Base-by-base conservation (phyloP, 1,284 basidiomycete species). In the Calocybe gambosa region DNA sequence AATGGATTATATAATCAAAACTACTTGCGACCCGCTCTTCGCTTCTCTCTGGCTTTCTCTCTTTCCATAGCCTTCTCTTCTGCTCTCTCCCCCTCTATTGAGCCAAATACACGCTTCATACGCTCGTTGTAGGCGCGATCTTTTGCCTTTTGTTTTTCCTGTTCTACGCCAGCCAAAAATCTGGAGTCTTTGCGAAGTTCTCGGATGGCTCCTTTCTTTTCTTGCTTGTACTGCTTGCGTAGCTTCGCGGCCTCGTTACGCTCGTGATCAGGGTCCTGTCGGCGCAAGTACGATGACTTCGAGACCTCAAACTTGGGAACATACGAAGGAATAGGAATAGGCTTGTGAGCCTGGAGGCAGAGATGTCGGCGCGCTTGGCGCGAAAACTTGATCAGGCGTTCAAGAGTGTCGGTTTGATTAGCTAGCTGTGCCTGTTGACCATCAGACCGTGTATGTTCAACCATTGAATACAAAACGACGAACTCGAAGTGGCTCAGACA, bases 111-210 rank as follows among this genome's bases (percentile, higher is more conserved):
- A 59, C 77, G 81, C 63, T 87, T 87, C 88, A 94, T 89, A 52
- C 78, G 79, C 47, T 84, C 75, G 57, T 79, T 78, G 66, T 93
- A 98, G 26, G 66, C 69, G 50, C 62, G 70, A 60, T 97, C 94
- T 72, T 92, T 92, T 65, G 86, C 84, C 61, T 77, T 74, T 67
- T 92, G 88, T 62, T 85, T 83, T 67, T 84, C 80, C 58, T 90
- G 85, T 59, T 91, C 82, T 59, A 93, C 91, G 40, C 77, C 76
- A 8, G 96, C 93, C 64, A 99, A 73, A 79, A 98, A 99, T 52
- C 81, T 78, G 51, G 91, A 86, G 64, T 99, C 96, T 72, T 96
- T 96, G 52, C 96, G 82, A 48, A 99, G 73, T 62, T 99, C 96
- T 46, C 95, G 78, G 51, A 99, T 93, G 1, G 96, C 96, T 26